phyloP scores from a whole-genome alignment of 2,329 filamentous ascomycete genomes.

The Phyllosticta citriasiana region DNA sequence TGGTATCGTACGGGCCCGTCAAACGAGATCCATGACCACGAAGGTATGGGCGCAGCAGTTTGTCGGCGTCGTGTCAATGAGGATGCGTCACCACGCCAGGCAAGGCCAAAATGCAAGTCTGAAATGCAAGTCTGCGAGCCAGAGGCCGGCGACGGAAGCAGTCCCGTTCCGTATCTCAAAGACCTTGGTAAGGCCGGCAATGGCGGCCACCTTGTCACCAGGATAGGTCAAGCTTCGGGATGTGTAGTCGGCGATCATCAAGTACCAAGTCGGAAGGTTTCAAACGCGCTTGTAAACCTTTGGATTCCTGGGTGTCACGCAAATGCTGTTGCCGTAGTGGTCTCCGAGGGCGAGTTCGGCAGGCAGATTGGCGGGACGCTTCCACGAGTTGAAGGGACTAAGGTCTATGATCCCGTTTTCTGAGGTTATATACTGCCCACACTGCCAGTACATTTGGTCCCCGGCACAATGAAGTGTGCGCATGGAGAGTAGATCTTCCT shows the following conservation, averaged over 20 bases:
- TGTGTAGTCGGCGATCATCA: neutral
- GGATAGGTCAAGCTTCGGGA: constrained; percentile 7
- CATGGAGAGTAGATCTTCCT: constrained; percentile 26
- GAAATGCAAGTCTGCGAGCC: neutral
- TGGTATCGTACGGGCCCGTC: neutral
- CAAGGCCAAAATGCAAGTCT: neutral
- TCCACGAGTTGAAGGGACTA: neutral
- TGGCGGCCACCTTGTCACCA: constrained; percentile 10
- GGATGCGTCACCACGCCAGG: neutral
- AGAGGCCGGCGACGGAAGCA: neutral
- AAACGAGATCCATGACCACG: neutral
- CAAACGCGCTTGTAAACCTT: neutral
- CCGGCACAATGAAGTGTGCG: constrained; percentile 23
- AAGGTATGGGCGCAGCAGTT: neutral
- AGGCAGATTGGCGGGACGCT: neutral
- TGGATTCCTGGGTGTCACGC: neutral
- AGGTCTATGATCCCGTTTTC: neutral
- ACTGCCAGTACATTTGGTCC: constrained; percentile 29
- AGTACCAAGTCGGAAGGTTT: neutral
- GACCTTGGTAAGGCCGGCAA: constrained; percentile 4
- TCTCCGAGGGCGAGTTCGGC: neutral
- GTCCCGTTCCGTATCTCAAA: neutral
- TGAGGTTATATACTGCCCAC: constrained; percentile 6
- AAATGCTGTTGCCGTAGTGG: neutral
- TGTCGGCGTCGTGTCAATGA: neutral